Evolutionary conservation across 257 asterid species (phyloP).

Genomic region (Przewalskia tangutica): DNA sequence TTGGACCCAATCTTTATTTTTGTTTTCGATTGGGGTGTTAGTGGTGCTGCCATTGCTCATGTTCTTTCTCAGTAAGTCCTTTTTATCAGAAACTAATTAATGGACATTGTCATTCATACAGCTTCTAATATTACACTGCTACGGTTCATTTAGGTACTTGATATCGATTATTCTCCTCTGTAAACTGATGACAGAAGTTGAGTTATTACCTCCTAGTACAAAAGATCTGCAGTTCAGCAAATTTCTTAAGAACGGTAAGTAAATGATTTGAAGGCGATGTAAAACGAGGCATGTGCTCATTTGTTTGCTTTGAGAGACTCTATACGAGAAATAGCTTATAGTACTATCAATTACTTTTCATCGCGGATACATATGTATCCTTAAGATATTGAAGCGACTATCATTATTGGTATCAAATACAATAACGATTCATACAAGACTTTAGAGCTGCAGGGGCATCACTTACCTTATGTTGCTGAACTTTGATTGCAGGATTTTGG

Average conservation of each 20-base stretch:
- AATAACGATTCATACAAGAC: not conserved
- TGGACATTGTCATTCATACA: not conserved
- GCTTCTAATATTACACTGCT: not conserved
- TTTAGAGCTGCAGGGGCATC: not conserved
- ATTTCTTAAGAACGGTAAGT: slow-evolving; percentile 76
- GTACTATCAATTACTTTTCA: not conserved
- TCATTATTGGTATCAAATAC: not conserved
- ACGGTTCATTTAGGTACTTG: slow-evolving; percentile 44
- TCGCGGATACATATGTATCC: not conserved
- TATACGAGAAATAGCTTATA: not conserved
- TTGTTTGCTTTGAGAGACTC: not conserved
- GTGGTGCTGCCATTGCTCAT: slow-evolving; percentile 98
- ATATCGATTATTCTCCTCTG: slow-evolving; percentile 52
- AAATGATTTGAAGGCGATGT: not conserved
- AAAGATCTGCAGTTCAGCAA: slow-evolving; percentile 58
- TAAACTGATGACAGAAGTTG: slow-evolving; percentile 57
- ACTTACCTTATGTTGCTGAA: not conserved
- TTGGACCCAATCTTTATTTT: slow-evolving; percentile 87
- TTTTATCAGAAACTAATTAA: not conserved
- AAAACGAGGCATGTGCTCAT: not conserved
- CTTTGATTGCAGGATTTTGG: slow-evolving; percentile 34
- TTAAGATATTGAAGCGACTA: not conserved
- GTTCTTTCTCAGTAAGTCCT: slow-evolving; percentile 78
- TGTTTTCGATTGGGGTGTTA: slow-evolving; percentile 58
- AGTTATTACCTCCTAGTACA: slow-evolving; percentile 61